phyloP scores from a whole-genome alignment of 345 rosid genomes.

The Eucalyptus urophylla region DNA sequence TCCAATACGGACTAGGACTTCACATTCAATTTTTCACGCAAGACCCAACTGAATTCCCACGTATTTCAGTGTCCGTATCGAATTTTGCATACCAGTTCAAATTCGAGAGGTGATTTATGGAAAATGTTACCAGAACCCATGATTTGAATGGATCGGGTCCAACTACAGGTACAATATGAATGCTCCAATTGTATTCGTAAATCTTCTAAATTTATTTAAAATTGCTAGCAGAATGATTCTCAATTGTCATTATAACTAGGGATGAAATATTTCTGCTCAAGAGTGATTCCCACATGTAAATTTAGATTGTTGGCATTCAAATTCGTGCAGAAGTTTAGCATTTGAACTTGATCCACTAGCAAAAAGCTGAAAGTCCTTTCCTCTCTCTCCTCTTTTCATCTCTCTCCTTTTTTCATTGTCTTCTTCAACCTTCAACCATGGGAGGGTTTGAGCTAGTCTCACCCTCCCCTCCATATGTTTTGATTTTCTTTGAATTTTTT shows the following conservation, averaged over 20 bases:
- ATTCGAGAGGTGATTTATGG: not conserved
- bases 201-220: not conserved
- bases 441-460: too few relatives aligned
- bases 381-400: too few relatives aligned
- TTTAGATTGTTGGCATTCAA: not conserved
- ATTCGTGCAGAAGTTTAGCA: not conserved
- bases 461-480: too few relatives aligned
- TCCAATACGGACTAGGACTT: not conserved
- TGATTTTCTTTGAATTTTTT: too few relatives aligned
- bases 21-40: not conserved
- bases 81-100: not conserved
- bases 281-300: not conserved
- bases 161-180: not conserved
- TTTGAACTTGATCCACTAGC: not conserved
- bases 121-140: not conserved
- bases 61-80: not conserved
- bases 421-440: too few relatives aligned
- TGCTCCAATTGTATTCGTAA: not conserved
- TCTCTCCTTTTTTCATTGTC: too few relatives aligned
- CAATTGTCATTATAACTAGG: not conserved
- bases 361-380: fast-evolving
- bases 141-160: not conserved
- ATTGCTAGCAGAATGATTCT: not conserved
- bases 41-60: not conserved
- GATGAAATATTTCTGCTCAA: not conserved